These are phyloP conservation scores for Naganishia sp. DNA, from an alignment of 1,284 basidiomycete genomes.

Conservation along the genomic window DNA sequence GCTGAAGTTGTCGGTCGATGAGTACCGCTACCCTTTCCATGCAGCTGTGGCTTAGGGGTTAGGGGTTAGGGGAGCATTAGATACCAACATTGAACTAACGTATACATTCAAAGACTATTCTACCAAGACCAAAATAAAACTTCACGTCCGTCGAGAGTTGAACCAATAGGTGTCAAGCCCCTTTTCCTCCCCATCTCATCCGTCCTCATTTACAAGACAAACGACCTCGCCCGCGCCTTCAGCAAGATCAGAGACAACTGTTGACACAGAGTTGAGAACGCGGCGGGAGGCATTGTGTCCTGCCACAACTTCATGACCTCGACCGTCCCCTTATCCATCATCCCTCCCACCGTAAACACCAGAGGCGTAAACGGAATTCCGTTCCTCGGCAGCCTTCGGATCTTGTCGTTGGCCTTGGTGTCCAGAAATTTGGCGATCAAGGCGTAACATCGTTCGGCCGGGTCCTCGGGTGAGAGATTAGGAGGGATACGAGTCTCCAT, in stretches of 20 bases:
- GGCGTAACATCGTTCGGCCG: constrained; percentile 5
- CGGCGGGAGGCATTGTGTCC: not conserved
- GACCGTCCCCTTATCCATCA: constrained; percentile 6
- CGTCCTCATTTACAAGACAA: constrained; percentile 13
- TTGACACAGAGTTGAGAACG: not conserved
- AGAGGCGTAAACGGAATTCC: constrained; percentile 4
- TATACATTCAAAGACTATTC: constrained; percentile 6
- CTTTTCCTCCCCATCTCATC: not conserved
- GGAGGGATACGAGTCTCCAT: not conserved
- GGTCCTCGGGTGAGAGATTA: not conserved
- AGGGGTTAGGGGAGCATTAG: constrained; percentile 5
- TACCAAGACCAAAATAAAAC: not conserved
- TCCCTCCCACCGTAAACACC: constrained; percentile 15
- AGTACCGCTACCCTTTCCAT: too few species aligned
- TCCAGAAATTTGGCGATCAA: not conserved
- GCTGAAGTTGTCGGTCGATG: too few species aligned
- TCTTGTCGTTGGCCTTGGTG: not conserved
- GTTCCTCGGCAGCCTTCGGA: not conserved
- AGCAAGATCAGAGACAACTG: constrained; percentile 6
- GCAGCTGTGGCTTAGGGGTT: constrained; percentile 2
- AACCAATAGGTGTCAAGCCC: not conserved
- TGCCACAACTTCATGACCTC: constrained; percentile 15
- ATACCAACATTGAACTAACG: too few species aligned
- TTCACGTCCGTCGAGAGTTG: not conserved
- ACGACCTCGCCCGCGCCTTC: constrained; percentile 2